Base-by-base conservation (phyloP, 495 filamentous ascomycete genomes). In the Xylaria castorea region DNA sequence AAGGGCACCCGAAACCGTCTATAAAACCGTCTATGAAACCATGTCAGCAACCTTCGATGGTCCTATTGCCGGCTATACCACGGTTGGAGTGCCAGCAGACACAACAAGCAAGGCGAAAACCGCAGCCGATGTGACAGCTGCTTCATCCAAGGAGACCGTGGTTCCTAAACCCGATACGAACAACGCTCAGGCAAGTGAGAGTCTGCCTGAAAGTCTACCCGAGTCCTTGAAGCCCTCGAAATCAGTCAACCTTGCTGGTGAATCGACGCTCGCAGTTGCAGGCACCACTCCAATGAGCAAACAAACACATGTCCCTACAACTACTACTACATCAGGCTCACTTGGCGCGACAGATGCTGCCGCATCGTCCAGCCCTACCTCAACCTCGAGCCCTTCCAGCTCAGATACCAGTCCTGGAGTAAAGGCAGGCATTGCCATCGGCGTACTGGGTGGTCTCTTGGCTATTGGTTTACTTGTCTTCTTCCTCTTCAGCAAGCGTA, bases 391-490 rank as follows among this genome's bases (percentile, higher is more conserved):
- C 40, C 75, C 79, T 38, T 75, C 77, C 42, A 74, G 70, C 44
- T 66, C 75, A 27, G 83, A 71, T 18, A 81, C 91, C 75, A 89
- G 88, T 51, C 82, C 83, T 40, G 92, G 90, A 50, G 91, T 90
- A 50, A 95, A 93, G 77, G 95, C 94, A 32, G 97, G 97, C 67
- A 84, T 98, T 64, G 91, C 91, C 4, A 91, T 97, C 78, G 95
- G 94, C 73, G 88, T 94, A 55, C 74, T 94, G 3, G 88, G 87
- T 14, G 80, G 97, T 40, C 85, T 91, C 46, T 76, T 92, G 18
- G 72, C 93, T 51, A 79, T 91, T 18, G 88, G 80, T 27, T 62
- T 93, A 30, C 80, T 91, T 32, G 85, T 94, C 68, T 90, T 89
- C 79, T 87, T 92, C 74, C 84, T 89, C 72, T 90, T 94, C 81